Evolutionary conservation across 208 protist species (phyloP).

Genomic region (Endotrypanum monterogeii): DNA sequence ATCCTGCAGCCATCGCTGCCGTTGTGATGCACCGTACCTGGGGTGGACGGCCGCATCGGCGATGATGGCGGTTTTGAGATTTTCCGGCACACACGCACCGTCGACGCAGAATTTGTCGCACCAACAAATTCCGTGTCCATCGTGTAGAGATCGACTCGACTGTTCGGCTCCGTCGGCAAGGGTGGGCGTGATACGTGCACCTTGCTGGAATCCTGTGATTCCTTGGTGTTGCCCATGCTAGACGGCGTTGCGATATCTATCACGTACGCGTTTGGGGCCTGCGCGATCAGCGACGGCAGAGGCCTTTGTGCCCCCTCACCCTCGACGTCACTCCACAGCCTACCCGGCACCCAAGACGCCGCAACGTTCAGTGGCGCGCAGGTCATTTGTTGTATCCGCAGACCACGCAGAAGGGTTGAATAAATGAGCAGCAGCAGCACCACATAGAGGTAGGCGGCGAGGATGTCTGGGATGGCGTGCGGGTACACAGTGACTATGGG

Average conservation of each 20-base stretch:
- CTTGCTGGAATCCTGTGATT: neutral
- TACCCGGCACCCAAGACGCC: conserved; percentile 32
- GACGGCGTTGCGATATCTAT: neutral
- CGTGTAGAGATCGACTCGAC: neutral
- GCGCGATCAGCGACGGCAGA: neutral
- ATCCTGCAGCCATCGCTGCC: neutral
- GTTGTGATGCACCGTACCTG: neutral
- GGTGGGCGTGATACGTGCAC: no score
- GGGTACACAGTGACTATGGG: conserved; percentile 58
- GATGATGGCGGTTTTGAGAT: neutral
- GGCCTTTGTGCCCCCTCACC: neutral
- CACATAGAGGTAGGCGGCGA: conserved; percentile 39
- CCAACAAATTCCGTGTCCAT: neutral
- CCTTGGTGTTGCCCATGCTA: neutral
- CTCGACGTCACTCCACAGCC: conserved; percentile 12
- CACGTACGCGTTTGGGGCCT: neutral
- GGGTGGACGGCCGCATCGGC: neutral
- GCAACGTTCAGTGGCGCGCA: conserved; percentile 42
- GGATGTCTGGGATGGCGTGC: conserved; percentile 38
- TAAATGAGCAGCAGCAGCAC: conserved; percentile 29
- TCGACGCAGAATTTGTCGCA: neutral
- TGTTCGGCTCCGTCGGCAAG: neutral
- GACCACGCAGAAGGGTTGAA: conserved; percentile 34
- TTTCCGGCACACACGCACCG: neutral
- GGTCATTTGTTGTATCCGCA: conserved; percentile 47